Conservation (phyloP, 2,329 filamentous ascomycete species). For the Diaporthe vaccinii region DNA sequence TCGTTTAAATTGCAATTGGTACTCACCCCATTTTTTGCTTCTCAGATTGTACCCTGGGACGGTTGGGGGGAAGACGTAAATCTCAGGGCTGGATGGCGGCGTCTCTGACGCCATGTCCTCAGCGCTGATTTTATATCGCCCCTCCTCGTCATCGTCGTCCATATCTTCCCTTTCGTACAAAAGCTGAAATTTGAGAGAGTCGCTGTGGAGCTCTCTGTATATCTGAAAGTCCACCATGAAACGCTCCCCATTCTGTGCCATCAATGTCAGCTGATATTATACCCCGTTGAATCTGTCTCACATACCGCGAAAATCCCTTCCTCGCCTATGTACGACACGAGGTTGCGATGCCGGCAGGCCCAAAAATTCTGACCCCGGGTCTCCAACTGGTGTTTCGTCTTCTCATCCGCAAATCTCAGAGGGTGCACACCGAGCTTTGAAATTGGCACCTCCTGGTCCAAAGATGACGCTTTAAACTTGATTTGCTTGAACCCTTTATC, state of each 20-base stretch:
- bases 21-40: slow-evolving; percentile 15
- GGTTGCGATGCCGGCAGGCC: not conserved
- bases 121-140: not conserved
- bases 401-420: not conserved
- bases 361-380: not conserved
- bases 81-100: not conserved
- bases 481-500: not conserved
- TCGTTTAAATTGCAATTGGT: fast-evolving
- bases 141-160: not conserved
- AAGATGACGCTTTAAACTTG: not conserved
- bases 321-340: not conserved
- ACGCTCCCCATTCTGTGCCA: not conserved
- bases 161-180: not conserved
- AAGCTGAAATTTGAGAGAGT: not conserved
- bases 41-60: not conserved
- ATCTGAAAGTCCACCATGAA: slow-evolving; percentile 16
- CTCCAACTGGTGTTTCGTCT: not conserved
- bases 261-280: fast-evolving
- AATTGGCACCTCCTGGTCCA: not conserved
- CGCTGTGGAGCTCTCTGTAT: not conserved
- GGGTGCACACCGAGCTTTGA: not conserved
- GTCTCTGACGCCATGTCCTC: not conserved
- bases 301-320: not conserved
- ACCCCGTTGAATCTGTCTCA: fast-evolving
- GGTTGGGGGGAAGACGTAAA: not conserved